These are phyloP conservation scores for Alternaria ethzedia DNA, from an alignment of 2,329 filamentous ascomycete species.

Conservation along the genomic window DNA sequence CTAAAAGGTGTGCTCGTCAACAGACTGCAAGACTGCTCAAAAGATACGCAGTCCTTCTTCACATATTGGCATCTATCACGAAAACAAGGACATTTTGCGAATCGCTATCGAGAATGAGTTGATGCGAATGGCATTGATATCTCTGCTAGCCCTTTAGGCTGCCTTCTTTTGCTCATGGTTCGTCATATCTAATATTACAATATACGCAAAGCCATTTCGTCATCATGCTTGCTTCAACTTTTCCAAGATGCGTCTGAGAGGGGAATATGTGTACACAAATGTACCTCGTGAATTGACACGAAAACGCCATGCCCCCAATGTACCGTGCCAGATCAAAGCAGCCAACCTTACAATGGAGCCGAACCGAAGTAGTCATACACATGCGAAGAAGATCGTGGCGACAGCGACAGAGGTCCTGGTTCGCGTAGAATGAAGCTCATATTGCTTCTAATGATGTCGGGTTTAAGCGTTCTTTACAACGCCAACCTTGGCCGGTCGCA, in stretches of 20 bases:
- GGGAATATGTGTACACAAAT: slow-evolving; percentile 41
- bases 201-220: slow-evolving; percentile 18
- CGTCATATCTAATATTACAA: slow-evolving; percentile 31
- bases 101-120: background rate
- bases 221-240: slow-evolving; percentile 9
- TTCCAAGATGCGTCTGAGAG: slow-evolving; percentile 34
- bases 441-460: background rate
- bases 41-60: background rate
- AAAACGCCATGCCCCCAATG: slow-evolving; percentile 29
- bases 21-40: background rate
- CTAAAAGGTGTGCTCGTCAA: slow-evolving; percentile 12
- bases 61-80: background rate
- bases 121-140: slow-evolving; percentile 9
- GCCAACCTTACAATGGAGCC: slow-evolving; percentile 17
- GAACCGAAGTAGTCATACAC: slow-evolving; percentile 30
- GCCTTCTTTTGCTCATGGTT: slow-evolving; percentile 8
- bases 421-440: background rate
- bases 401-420: background rate
- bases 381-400: slow-evolving; percentile 10
- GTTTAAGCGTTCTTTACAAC: slow-evolving; percentile 80
- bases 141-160: slow-evolving; percentile 1
- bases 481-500: slow-evolving; percentile 94
- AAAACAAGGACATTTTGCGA: background rate
- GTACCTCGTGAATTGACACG: slow-evolving; percentile 1
- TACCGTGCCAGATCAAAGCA: slow-evolving; percentile 11